phyloP scores from a whole-genome alignment of 257 asterid species.

The Solanum piurae region DNA sequence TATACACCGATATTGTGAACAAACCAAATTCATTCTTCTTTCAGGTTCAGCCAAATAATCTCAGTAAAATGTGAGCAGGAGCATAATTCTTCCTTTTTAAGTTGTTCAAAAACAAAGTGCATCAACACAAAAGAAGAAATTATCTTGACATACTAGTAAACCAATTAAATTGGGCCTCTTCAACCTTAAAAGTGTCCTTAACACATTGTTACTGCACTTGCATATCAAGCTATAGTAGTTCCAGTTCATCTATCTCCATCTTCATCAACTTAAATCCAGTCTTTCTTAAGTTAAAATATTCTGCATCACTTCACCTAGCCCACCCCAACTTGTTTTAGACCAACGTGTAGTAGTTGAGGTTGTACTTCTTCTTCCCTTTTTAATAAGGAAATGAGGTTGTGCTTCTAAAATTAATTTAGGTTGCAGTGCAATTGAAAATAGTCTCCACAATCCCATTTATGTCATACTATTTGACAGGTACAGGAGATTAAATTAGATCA shows the following conservation, averaged over 20 bases:
- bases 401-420: not conserved
- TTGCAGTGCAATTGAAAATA: not conserved
- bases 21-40: not conserved
- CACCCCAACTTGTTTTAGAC: not conserved
- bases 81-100: not conserved
- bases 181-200: not conserved
- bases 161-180: not conserved
- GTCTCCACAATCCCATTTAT: not conserved
- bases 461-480: not conserved
- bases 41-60: not conserved
- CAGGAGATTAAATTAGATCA: not conserved
- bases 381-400: not conserved
- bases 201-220: not conserved
- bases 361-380: not conserved
- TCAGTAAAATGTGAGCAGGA: not conserved
- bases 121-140: not conserved
- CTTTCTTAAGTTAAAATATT: not conserved
- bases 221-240: not conserved
- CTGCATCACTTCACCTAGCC: not conserved
- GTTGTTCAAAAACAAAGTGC: not conserved
- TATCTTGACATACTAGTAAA: not conserved
- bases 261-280: not conserved
- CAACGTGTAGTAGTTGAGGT: not conserved
- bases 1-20: not conserved
- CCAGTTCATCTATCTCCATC: not conserved